A percentile compares a stretch with the other conserved stretches of the same genome.
These are phyloP conservation scores for Leucocoprinus birnbaumii DNA, from an alignment of 768 basidiomycete genomes.

Conservation along the genomic window DNA sequence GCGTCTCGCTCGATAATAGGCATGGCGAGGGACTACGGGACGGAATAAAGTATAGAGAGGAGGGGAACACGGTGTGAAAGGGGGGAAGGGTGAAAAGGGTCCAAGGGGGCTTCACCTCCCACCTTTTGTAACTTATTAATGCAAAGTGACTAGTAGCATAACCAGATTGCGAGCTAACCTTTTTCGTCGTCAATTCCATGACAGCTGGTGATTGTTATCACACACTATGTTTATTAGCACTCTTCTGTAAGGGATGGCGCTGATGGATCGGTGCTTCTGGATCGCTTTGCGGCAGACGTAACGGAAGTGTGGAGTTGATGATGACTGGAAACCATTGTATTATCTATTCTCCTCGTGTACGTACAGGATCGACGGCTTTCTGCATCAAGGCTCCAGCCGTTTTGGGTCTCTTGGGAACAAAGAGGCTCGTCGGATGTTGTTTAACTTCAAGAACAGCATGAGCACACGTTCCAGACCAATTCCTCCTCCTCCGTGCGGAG, in stretches of 20 bases:
- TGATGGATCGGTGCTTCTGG: constrained; percentile 17
- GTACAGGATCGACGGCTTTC: constrained; percentile 10
- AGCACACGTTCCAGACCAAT: constrained; percentile 94
- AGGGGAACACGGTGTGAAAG: constrained; percentile 1
- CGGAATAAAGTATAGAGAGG: constrained; percentile 10
- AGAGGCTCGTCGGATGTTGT: constrained; percentile 90
- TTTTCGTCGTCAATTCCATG: constrained; percentile 21
- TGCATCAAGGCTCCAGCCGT: constrained; percentile 73
- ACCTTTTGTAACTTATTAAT: constrained; percentile 12
- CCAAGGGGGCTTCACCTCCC: constrained; percentile 4
- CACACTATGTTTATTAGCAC: constrained; percentile 17
- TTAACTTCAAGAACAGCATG: constrained; percentile 96
- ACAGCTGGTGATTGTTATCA: constrained; percentile 28
- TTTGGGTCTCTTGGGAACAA: constrained; percentile 98
- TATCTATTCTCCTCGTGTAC: constrained; percentile 14
- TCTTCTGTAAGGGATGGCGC: constrained; percentile 30
- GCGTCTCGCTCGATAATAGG: constrained; percentile 23
- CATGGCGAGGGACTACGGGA: constrained; percentile 19
- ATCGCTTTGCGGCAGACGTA: constrained; percentile 24
- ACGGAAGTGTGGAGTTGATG: constrained; percentile 19
- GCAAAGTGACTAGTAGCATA: constrained; percentile 18
- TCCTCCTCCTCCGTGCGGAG: constrained; percentile 96
- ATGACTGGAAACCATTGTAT: constrained; percentile 11
- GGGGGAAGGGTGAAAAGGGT: not conserved
- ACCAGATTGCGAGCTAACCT: constrained; percentile 21